Percentiles rank a stretch among this genome's conserved stretches.
phyloP scores from a whole-genome alignment of 2,329 filamentous ascomycete species.

The Aplosporella prunicola region DNA sequence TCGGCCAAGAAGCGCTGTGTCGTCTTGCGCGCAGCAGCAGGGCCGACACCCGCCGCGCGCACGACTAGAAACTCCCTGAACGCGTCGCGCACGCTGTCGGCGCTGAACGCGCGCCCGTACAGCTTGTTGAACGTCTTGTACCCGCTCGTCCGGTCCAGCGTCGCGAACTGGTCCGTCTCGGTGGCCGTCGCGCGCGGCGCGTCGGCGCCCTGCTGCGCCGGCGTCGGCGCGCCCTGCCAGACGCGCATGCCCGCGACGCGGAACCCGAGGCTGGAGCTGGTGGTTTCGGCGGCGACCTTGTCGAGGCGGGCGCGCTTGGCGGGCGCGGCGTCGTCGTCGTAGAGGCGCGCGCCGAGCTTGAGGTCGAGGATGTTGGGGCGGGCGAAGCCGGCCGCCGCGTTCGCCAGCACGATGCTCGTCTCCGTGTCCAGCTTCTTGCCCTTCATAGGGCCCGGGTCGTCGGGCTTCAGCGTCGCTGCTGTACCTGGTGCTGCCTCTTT shows the following conservation, averaged over 20 bases:
- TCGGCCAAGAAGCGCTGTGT: conserved; percentile 27
- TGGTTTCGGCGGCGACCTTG: conserved; percentile 49
- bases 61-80: conserved; percentile 48
- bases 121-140: conserved; percentile 56
- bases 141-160: conserved; percentile 38
- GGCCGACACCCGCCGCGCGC: conserved; percentile 28
- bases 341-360: conserved; percentile 79
- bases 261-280: conserved; percentile 51
- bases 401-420: conserved; percentile 73
- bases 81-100: conserved; percentile 46
- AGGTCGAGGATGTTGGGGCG: conserved; percentile 86
- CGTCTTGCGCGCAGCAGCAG: conserved; percentile 13
- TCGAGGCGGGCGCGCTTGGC: conserved; percentile 52
- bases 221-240: conserved; percentile 30
- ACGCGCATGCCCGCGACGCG: conserved; percentile 58
- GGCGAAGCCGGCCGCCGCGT: conserved; percentile 70
- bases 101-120: conserved; percentile 52
- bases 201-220: neutral
- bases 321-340: conserved; percentile 60
- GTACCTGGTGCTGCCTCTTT: conserved; percentile 17
- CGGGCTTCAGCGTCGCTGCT: conserved; percentile 12
- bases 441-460: conserved; percentile 32
- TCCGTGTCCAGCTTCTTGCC: conserved; percentile 64
- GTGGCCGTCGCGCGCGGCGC: conserved; percentile 14
- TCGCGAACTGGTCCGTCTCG: conserved; percentile 18